Evolutionary conservation across 345 rosid genomes (phyloP), one percentile per base, ranked within the genome.

Genomic region (Linum lewisii): DNA sequence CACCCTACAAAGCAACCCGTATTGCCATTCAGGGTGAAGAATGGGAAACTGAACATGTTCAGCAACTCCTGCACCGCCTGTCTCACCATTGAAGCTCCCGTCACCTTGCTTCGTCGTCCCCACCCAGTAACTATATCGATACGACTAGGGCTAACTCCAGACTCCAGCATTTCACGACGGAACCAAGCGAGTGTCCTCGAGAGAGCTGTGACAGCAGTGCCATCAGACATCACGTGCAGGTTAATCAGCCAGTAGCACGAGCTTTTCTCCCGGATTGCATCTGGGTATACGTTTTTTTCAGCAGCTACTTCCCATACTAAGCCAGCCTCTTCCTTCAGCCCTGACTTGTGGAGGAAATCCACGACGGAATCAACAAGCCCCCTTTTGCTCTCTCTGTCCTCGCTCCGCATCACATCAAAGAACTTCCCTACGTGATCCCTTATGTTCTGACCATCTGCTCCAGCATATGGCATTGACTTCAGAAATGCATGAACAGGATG

Each of bases 301-400:
- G 80, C 85, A 51, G 95, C 95, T n/a, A 84, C 90, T 67, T 92
- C 96, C 98, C 96, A 92, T 8, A 88, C 93, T 3, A 86, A 86
- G 54, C 93, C 88, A 2, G 96, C 98, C 72, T 88, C 93, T 63
- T 88, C 98, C 70, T 91, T 88, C 11, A 82, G 85, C 51, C 98
- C 95, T 2, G 96, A 84, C 73, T 88, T 91, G 72, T 88, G 96
- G 61, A 86, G 87, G 71, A 91, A 88, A 78, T 91, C 90, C 26
- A 88, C 88, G 61, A 88, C 85, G 2, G 96, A 82, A 63, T 92
- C 96, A 52, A 86, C 82, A 7, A 92, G 84, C 56, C 98, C 98
- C 70, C 96, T 77, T 76, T 92, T 92, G 83, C 98, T 88, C 82
- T 92, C 96, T 67, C 93, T 86, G 71, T 91, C 95, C 77, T 91